Evolutionary conservation across 202 grass and related monocot species (phyloP).

Genomic region (Zizania palustris): DNA sequence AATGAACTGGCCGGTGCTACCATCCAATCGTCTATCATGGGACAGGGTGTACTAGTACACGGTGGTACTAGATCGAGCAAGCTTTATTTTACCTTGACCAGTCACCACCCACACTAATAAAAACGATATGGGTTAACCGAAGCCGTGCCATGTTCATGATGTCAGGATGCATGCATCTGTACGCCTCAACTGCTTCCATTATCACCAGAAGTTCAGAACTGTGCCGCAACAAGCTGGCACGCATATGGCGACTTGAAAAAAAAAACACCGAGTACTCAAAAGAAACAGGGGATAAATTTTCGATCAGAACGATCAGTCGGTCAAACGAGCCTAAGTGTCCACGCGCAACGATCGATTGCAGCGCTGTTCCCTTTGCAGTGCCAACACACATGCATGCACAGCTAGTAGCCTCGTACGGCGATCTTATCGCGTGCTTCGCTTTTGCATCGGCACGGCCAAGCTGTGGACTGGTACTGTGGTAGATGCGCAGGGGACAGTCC

Average conservation of each 20-base stretch:
- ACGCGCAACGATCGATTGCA: too few species aligned
- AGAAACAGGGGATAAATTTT: too few species aligned
- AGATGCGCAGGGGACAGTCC: not conserved
- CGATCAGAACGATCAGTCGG: not conserved
- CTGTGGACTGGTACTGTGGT: not conserved
- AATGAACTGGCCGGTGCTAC: not conserved
- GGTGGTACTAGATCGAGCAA: not conserved
- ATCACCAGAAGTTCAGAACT: not conserved
- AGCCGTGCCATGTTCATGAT: not conserved
- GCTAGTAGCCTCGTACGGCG: not conserved
- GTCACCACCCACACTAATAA: not conserved
- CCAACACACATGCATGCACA: not conserved
- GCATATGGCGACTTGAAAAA: not conserved
- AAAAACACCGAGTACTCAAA: too few species aligned
- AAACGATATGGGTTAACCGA: not conserved
- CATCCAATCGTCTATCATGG: not conserved
- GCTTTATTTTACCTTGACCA: not conserved
- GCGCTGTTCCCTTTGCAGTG: not conserved
- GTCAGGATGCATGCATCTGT: too few species aligned
- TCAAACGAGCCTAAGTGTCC: too few species aligned
- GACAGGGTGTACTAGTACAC: not conserved
- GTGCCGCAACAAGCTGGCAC: not conserved
- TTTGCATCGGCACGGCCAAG: not conserved
- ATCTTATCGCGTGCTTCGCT: not conserved
- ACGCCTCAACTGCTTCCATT: not conserved